Percentiles rank a stretch among this genome's conserved stretches.
phyloP scores from a whole-genome alignment of 148 eudicot species.

The Polygonum maritimum region DNA sequence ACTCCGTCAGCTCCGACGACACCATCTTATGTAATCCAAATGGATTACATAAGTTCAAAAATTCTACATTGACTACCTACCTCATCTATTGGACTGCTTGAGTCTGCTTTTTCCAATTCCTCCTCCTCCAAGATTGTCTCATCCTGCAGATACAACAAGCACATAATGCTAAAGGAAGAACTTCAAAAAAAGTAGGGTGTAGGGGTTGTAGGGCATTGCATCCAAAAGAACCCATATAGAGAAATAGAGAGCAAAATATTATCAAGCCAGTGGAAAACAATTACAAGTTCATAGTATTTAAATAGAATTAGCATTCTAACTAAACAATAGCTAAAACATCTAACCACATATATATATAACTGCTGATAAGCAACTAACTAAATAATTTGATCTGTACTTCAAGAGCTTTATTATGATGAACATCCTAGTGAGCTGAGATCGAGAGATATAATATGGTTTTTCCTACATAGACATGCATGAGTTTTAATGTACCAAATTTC shows the following conservation, averaged over 20 bases:
- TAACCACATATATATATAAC: background rate
- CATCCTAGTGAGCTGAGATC: background rate
- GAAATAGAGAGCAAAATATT: background rate
- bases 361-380: background rate
- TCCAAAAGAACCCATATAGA: background rate
- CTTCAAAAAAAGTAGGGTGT: background rate
- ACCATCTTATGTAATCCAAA: slow-evolving; percentile 8
- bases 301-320: background rate
- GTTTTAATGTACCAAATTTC: background rate
- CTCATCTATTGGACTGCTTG: slow-evolving; percentile 58
- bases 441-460: background rate
- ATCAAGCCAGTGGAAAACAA: background rate
- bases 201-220: background rate
- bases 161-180: background rate
- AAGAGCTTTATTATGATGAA: background rate
- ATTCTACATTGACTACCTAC: slow-evolving; percentile 36
- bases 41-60: background rate
- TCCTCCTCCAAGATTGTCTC: slow-evolving; percentile 89
- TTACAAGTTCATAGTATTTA: background rate
- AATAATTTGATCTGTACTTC: background rate
- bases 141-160: slow-evolving; percentile 49
- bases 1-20: too few relatives aligned
- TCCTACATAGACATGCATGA: background rate
- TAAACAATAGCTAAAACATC: background rate
- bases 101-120: slow-evolving; percentile 68